Conservation (phyloP, 345 rosid genomes). For the Brassica rapa region DNA sequence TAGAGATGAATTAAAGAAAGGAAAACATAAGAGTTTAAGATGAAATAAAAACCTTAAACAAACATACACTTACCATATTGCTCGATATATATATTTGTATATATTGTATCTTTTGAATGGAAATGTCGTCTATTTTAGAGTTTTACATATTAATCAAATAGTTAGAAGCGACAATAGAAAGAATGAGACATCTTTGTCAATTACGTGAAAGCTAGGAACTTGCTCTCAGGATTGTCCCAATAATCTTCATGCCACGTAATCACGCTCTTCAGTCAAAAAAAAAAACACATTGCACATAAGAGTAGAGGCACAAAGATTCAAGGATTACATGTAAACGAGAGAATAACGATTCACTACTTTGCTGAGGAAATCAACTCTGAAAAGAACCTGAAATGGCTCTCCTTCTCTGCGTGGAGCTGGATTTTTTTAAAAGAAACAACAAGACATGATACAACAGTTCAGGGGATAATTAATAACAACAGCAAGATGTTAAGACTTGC, state of each 20-base stretch:
- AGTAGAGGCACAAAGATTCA: background rate
- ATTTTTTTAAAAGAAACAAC: background rate
- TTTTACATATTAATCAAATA: background rate
- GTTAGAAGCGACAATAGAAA: background rate
- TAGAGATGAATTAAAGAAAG: too few relatives aligned
- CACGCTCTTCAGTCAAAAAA: conserved; percentile 54
- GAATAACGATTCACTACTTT: conserved; percentile 43
- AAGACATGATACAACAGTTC: background rate
- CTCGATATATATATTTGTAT: background rate
- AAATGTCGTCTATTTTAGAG: background rate
- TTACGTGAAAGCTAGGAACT: conserved; percentile 94
- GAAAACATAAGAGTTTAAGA: background rate
- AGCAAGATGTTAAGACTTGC: conserved; percentile 38
- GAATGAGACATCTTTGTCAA: conserved; percentile 16
- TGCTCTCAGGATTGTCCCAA: conserved; percentile 86
- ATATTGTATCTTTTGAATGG: background rate
- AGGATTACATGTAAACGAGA: background rate
- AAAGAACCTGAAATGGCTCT: conserved; percentile 75
- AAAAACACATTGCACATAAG: conserved; percentile 1
- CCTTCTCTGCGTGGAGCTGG: conserved; percentile 63
- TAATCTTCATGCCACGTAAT: conserved; percentile 94
- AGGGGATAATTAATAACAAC: background rate
- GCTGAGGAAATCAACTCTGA: conserved; percentile 70
- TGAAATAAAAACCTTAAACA: background rate
- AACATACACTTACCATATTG: background rate